phyloP scores from a whole-genome alignment of 805 yeast genomes.

The Scheffersomyces lignosus region DNA sequence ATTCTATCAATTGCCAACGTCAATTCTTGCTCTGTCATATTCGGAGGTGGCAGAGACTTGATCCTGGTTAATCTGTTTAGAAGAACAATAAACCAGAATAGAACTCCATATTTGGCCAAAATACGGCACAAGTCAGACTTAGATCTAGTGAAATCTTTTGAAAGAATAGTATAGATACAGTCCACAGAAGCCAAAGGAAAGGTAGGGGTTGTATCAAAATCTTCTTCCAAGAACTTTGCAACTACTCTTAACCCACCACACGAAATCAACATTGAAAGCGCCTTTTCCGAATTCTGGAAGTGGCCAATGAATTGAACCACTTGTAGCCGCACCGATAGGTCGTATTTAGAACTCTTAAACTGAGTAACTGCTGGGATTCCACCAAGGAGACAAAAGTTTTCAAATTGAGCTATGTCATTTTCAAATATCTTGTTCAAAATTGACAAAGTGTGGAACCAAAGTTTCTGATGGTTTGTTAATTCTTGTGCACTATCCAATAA shows the following conservation, averaged over 20 bases:
- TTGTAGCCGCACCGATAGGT: slow-evolving; percentile 31
- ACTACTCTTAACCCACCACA: slow-evolving; percentile 48
- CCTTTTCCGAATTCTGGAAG: slow-evolving; percentile 32
- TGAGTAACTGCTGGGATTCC: slow-evolving; percentile 44
- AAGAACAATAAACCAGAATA: slow-evolving; percentile 44
- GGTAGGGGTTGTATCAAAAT: slow-evolving; percentile 37
- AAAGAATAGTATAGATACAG: slow-evolving; percentile 33
- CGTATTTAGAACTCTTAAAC: slow-evolving; percentile 32
- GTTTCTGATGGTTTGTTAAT: slow-evolving; percentile 27
- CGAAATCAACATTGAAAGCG: slow-evolving; percentile 42
- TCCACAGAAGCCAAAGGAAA: slow-evolving; percentile 40
- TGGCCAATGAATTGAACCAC: slow-evolving; percentile 36
- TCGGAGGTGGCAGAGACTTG: slow-evolving; percentile 4
- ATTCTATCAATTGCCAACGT: slow-evolving; percentile 25
- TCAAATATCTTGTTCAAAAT: slow-evolving; percentile 36
- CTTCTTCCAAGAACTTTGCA: slow-evolving; percentile 47
- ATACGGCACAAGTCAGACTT: slow-evolving; percentile 44
- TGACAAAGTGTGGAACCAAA: slow-evolving; percentile 39
- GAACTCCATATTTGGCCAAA: slow-evolving; percentile 41
- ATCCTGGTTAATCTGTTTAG: slow-evolving; percentile 30
- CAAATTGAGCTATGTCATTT: slow-evolving; percentile 30
- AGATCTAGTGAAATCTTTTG: slow-evolving; percentile 36
- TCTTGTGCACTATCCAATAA: slow-evolving; percentile 36
- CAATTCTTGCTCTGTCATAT: slow-evolving; percentile 3
- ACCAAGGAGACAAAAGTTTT: slow-evolving; percentile 43